Conservation (phyloP, 495 filamentous ascomycete genomes). For the Penicillium goetzii region DNA sequence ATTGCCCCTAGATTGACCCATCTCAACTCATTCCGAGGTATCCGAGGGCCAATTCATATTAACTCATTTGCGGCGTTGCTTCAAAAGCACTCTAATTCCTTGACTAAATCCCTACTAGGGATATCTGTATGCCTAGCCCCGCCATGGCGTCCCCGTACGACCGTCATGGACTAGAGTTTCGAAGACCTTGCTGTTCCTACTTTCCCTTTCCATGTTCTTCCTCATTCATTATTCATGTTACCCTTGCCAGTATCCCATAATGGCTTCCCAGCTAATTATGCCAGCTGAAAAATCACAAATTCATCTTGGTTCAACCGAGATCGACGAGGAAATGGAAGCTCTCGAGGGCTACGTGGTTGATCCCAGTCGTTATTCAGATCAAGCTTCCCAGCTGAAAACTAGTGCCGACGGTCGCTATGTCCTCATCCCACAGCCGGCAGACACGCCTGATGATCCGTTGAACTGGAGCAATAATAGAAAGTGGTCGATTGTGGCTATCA, state of each 20-base stretch:
- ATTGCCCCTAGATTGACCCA: neutral
- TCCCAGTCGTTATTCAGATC: slow-evolving; percentile 21
- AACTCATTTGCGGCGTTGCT: neutral
- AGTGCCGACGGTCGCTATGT: slow-evolving; percentile 16
- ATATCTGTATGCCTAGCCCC: neutral
- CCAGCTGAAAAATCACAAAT: neutral
- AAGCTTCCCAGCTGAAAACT: slow-evolving; percentile 20
- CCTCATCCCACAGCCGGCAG: slow-evolving; percentile 24
- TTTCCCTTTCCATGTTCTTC: neutral
- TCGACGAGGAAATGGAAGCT: slow-evolving; percentile 23
- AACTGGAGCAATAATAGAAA: slow-evolving; percentile 19
- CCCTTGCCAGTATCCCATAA: neutral
- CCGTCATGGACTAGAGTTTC: neutral
- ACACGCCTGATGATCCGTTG: slow-evolving; percentile 16
- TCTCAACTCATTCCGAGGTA: neutral
- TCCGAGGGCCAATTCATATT: neutral
- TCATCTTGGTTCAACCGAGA: slow-evolving; percentile 1
- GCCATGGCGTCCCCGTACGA: neutral
- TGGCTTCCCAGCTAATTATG: neutral
- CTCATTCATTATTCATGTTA: neutral
- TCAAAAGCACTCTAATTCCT: neutral
- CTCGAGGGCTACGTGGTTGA: slow-evolving; percentile 24
- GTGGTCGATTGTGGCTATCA: slow-evolving; percentile 12
- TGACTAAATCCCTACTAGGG: neutral
- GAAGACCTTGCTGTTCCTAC: neutral